A percentile compares a stretch with the other conserved stretches of the same genome.
Conservation (phyloP, 768 basidiomycete species). For the Leccinum barrowsii region DNA sequence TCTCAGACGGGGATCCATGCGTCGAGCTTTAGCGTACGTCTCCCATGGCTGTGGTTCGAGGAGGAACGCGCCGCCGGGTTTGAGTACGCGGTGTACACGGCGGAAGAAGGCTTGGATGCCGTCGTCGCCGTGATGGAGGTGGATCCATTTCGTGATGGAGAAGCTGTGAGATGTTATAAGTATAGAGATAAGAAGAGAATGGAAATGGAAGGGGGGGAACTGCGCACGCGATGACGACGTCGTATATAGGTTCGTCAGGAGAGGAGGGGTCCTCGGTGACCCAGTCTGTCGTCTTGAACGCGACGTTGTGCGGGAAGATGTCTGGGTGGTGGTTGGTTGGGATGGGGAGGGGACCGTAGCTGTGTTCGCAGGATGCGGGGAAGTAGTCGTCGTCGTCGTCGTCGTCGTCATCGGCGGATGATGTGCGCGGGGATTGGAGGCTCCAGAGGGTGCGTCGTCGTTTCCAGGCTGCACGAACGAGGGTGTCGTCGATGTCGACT, state of each 20-base stretch:
- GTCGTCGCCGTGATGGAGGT: conserved; percentile 75
- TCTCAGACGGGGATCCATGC: conserved; percentile 61
- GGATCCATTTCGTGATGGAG: conserved; percentile 91
- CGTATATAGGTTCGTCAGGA: conserved; percentile 62
- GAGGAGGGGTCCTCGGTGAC: conserved; percentile 48
- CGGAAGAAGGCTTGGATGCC: conserved; percentile 68
- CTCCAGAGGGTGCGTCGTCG: conserved; percentile 71
- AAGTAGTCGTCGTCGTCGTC: conserved; percentile 50
- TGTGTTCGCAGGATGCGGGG: conserved; percentile 72
- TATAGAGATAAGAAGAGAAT: neutral
- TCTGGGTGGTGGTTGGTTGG: conserved; percentile 35
- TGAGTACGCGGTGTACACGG: conserved; percentile 53
- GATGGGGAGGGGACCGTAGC: conserved; percentile 70
- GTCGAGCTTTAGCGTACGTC: conserved; percentile 73
- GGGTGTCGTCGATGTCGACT: conserved; percentile 78
- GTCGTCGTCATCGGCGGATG: neutral
- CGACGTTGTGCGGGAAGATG: conserved; percentile 75
- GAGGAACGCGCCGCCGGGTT: conserved; percentile 63
- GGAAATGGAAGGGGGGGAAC: neutral
- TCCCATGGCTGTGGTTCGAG: conserved; percentile 87
- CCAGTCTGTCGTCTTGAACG: conserved; percentile 76
- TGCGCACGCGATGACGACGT: conserved; percentile 76
- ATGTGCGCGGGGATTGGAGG: conserved; percentile 37
- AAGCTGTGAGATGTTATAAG: conserved; percentile 32
- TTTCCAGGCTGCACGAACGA: conserved; percentile 76